These are phyloP conservation scores for Barnettozyma botsteinii DNA, from an alignment of 805 yeast species.

Conservation along the genomic window DNA sequence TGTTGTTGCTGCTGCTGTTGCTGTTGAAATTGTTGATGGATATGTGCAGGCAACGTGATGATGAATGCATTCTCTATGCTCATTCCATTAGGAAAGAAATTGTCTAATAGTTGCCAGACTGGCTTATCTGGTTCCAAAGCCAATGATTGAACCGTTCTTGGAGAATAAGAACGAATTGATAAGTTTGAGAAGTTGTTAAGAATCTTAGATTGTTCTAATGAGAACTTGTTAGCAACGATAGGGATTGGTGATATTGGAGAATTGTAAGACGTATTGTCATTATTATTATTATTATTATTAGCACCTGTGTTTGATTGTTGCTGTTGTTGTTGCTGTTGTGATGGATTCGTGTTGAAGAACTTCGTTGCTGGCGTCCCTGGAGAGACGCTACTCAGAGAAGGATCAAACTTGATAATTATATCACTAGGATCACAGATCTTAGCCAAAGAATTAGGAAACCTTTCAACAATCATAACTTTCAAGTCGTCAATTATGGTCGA, in stretches of 20 bases:
- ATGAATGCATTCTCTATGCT: slow-evolving; percentile 56
- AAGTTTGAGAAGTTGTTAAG: slow-evolving; percentile 9
- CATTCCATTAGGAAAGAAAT: slow-evolving; percentile 65
- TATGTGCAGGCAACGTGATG: slow-evolving; percentile 39
- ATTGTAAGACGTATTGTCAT: slow-evolving; percentile 6
- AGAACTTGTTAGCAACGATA: slow-evolving; percentile 13
- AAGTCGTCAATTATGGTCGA: slow-evolving; percentile 77
- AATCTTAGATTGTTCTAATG: slow-evolving; percentile 10
- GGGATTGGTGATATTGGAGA: slow-evolving; percentile 26
- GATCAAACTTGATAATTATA: slow-evolving; percentile 32
- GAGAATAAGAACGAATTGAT: slow-evolving; percentile 13
- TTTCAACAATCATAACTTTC: slow-evolving; percentile 55
- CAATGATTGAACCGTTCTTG: slow-evolving; percentile 6
- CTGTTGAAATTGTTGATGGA: slow-evolving; percentile 4
- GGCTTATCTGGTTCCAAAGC: slow-evolving; percentile 54
- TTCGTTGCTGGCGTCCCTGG: slow-evolving; percentile 6
- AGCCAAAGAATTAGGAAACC: slow-evolving; percentile 64
- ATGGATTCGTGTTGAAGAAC: slow-evolving; percentile 5
- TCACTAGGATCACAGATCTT: slow-evolving; percentile 66
- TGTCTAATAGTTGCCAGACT: slow-evolving; percentile 54
- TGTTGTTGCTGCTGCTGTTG: slow-evolving; percentile 5
- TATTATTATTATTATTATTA: too few species aligned
- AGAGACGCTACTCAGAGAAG: slow-evolving; percentile 4
- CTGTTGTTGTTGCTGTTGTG: not conserved
- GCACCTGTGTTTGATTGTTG: not conserved